Evolutionary conservation across 345 rosid genomes (phyloP), one percentile per base, ranked within the genome.

Genomic region (Gossypium sturtianum): DNA sequence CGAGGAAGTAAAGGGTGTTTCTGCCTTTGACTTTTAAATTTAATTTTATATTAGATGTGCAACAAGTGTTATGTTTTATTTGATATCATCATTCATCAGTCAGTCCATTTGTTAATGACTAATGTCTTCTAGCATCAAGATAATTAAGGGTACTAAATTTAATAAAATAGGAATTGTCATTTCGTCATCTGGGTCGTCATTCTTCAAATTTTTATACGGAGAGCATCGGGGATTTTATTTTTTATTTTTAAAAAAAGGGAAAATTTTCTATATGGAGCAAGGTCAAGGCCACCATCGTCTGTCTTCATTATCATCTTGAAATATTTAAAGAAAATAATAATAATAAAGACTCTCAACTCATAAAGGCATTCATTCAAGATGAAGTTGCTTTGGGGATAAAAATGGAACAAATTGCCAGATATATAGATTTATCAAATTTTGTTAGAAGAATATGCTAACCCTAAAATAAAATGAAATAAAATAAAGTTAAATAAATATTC

Each of bases 111-210:
- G 70, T 77, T 62, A 60, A 78, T 43, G 59, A 74, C 12, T 67
- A 60, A 62, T 63, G 77, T 41, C 44, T 4, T 19, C 12, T 11
- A 7, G 60, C 65, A 78, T 34, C 52, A 71, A 78, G 63, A 74
- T 74, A 34, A 34, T 4, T 34, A 76, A 34, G 38, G 71, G 12
- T 52, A 47, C 53, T 27, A 17, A 16, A 22, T 25, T 23, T 56
- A 54, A 74, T 66, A 71, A 44, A 79, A 70, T 65, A 74, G 19
- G 23, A 11, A 54, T n/a, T 71, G 17, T 38, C 7, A 61, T 83
- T 79, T 76, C 87, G 89, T 86, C 89, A 86, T 77, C 79, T 49
- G 58, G 81, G 74, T 70, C 87, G 89, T 86, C 89, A 86, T 25
- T 23, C 22, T 0, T 47, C 4, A 84, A 48, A 75, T 61, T 77